Conservation (phyloP, 83 land plant species). For the Thuja plicata region DNA sequence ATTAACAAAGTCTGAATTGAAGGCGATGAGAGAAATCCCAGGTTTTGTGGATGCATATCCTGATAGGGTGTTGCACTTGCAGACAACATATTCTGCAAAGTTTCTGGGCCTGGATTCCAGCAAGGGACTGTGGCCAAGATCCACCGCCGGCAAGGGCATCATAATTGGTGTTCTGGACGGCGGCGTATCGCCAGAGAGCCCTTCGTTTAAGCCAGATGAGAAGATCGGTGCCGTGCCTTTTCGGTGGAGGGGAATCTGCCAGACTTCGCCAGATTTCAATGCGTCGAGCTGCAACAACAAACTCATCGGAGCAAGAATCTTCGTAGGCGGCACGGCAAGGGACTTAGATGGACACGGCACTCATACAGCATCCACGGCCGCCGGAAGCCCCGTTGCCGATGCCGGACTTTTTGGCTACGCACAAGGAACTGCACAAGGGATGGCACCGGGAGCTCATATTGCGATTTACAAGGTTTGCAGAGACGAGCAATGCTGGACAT, state of each 20-base stretch:
- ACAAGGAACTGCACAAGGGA: constrained; percentile 30
- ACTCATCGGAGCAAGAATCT: constrained; percentile 38
- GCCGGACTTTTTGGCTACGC: background rate
- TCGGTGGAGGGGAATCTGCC: constrained; percentile 45
- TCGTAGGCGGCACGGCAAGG: background rate
- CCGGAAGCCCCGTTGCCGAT: background rate
- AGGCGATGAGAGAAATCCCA: background rate
- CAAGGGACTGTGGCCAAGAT: constrained; percentile 20
- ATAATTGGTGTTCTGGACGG: constrained; percentile 48
- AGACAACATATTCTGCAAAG: constrained; percentile 41
- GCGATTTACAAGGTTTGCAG: constrained; percentile 45
- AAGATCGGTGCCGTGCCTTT: constrained; percentile 28
- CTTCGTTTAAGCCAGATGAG: constrained; percentile 25
- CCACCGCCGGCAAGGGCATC: constrained; percentile 23
- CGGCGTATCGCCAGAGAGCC: constrained; percentile 49
- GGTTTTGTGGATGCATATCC: constrained; percentile 1
- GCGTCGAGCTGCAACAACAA: constrained; percentile 42
- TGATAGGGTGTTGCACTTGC: constrained; percentile 18
- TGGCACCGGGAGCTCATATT: constrained; percentile 25
- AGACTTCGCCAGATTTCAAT: constrained; percentile 26
- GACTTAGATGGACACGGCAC: no score
- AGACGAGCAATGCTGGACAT: constrained; percentile 4
- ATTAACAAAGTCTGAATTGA: background rate
- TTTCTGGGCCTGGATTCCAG: constrained; percentile 34
- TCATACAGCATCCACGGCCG: no score